Base-by-base conservation (phyloP, 257 asterid species). In the Fraxinus excelsior region DNA sequence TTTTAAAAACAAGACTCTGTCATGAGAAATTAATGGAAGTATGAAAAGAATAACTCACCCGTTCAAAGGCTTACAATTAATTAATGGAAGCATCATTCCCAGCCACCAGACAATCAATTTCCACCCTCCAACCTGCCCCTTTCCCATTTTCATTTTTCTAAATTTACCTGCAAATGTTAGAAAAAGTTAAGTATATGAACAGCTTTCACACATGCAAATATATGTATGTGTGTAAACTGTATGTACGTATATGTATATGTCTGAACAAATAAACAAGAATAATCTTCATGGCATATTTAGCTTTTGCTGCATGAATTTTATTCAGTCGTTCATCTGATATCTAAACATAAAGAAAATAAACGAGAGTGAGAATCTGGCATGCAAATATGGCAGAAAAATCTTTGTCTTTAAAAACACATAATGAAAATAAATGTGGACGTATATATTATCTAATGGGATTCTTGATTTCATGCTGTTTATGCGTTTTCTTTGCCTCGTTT, bases 91-190 rank as follows among this genome's bases (percentile, higher is more conserved):
- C 31, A 74, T 32, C 51, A 74, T 12, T 70, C 73, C 77, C 25
- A 79, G 70, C 29, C 80, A 74, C 78, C 71, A 64, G 10, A 82
- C 38, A 66, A 74, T 44, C 65, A 70, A 42, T 34, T 58, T 67
- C 69, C 25, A 40, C 12, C 51, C 12, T 44, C 23, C 31, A 26
- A 26, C 16, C 67, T 62, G 7, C 16, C 18, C 71, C 29, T 64
- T 78, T 37, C 75, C 80, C 85, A 82, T 82, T 62, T n/a, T 78
- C 2, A 0, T n/a, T 69, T 74, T 12, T 37, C 21, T 53, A 78
- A 42, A 71, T 5, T 66, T 60, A 25, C 56, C 78, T 80, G 83
- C 70, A 75, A 73, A 44, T 31, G 4, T 34, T 9, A 28, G 40
- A 65, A 40, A 34, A 11, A 21, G 49, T 56, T 16, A 5, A 53